Conservation (phyloP, 2,329 filamentous ascomycete species). For the Torrubiella hemipterigena region DNA sequence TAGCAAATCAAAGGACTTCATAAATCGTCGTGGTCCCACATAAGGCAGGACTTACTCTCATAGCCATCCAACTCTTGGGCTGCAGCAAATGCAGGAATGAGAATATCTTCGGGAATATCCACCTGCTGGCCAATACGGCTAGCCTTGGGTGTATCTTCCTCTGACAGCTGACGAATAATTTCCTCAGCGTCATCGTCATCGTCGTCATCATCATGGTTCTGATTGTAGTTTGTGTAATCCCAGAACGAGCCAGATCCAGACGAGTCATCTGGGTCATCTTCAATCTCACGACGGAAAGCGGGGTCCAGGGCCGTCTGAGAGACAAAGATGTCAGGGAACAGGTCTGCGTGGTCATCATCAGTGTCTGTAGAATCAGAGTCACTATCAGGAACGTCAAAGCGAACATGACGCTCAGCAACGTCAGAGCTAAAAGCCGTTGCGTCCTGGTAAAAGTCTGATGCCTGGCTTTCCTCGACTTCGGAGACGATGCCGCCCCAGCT, state of each 20-base stretch:
- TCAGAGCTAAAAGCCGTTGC: slow-evolving; percentile 30
- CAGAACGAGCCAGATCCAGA: slow-evolving; percentile 49
- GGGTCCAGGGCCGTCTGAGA: slow-evolving; percentile 64
- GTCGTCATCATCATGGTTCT: slow-evolving; percentile 14
- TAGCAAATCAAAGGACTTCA: slow-evolving; percentile 21
- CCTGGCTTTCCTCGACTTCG: slow-evolving; percentile 29
- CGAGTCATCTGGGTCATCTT: slow-evolving; percentile 50
- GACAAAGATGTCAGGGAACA: slow-evolving; percentile 70
- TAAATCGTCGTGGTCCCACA: slow-evolving; percentile 6
- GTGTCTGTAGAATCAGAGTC: slow-evolving; percentile 55
- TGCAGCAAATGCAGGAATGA: slow-evolving; percentile 19
- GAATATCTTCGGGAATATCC: slow-evolving; percentile 12
- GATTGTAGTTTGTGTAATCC: slow-evolving; percentile 43
- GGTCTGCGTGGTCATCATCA: slow-evolving; percentile 48
- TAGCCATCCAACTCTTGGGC: slow-evolving; percentile 41
- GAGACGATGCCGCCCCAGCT: slow-evolving; percentile 46
- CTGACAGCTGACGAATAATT: slow-evolving; percentile 21
- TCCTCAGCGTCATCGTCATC: slow-evolving; percentile 30
- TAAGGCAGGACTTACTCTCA: slow-evolving; percentile 38
- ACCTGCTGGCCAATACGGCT: slow-evolving; percentile 25
- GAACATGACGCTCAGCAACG: slow-evolving; percentile 50
- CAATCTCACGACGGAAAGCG: slow-evolving; percentile 60
- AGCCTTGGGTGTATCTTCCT: slow-evolving; percentile 29
- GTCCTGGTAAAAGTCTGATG: slow-evolving; percentile 29
- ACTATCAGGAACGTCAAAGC: slow-evolving; percentile 57